Base-by-base conservation (phyloP, 768 basidiomycete genomes). In the Russula brevipes region DNA sequence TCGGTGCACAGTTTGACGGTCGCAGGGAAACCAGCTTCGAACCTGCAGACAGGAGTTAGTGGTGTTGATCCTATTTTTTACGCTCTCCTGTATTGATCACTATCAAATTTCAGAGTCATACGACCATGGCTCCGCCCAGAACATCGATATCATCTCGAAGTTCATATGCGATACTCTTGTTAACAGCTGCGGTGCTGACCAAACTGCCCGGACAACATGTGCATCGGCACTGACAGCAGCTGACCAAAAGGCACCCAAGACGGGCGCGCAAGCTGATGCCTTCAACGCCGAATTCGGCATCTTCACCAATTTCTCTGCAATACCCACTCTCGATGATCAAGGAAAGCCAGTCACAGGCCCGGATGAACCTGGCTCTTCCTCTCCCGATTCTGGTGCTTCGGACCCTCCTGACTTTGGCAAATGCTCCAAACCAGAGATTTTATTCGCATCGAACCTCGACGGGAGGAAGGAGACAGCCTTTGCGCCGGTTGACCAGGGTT, bases 241-340 rank as follows among this genome's bases (percentile, higher is more conserved):
- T 8, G 68, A 69, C 64, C 60, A 64, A 39, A 38, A 54, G 35
- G 58, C 72, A 10, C 63, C 72, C 17, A 70, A 72, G 65, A 73
- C 71, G 5, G 59, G 64, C 24, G 59, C n/a, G 24, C 53, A 54
- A 45, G 59, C 59, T 7, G 53, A 60, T 45, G 78, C 76, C 3
- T 87, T 85, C 78, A 86, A 87, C 73, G 76, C 76, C 30, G 79
- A 72, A 38, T 83, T 86, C 64, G 82, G 81, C 36, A 80, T 84
- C 64, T 72, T 50, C 4, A 85, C 84, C 42, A 54, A 54, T 6
- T 63, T 59, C 14, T 17, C 61, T 44, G 11, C 30, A 9, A 42
- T 57, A 12, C 44, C 73, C n/a, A 71, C 71, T 36, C 66, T 83
- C 53, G 79, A 82, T 53, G 75, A 82, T 68, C 77, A 81, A 66